Conservation (phyloP, 176 grass and related monocot genomes). For the Cenchrus americanus region DNA sequence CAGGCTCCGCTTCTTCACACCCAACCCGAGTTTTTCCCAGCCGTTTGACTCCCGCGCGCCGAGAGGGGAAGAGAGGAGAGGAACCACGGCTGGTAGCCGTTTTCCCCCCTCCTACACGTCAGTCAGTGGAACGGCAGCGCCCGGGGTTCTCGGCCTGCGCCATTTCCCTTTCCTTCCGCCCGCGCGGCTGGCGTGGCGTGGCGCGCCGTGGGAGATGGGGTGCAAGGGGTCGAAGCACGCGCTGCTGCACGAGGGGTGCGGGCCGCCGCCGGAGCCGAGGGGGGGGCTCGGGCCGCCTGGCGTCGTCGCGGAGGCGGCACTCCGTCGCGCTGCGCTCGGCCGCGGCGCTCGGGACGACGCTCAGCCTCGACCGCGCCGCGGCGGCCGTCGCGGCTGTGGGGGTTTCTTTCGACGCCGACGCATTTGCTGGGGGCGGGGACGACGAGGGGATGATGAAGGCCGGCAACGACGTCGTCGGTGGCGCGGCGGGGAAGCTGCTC, state of each 20-base stretch:
- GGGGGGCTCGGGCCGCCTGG: constrained; percentile 30
- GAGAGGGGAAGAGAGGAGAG: no score
- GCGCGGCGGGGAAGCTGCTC: neutral
- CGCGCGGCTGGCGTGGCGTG: neutral
- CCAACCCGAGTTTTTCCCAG: neutral
- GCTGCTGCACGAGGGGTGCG: constrained; percentile 12
- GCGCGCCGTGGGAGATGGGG: constrained; percentile 55
- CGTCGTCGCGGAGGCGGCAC: neutral
- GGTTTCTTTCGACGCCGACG: constrained; percentile 16
- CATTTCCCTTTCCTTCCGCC: neutral
- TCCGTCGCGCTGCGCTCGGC: constrained; percentile 61
- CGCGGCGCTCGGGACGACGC: constrained; percentile 47
- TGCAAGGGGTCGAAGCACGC: constrained; percentile 80
- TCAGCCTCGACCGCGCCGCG: constrained; percentile 61
- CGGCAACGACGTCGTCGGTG: neutral
- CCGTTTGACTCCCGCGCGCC: constrained; percentile 29
- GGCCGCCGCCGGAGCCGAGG: constrained; percentile 20
- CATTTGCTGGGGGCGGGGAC: neutral
- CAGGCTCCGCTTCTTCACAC: neutral
- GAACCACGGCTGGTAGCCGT: constrained; percentile 9
- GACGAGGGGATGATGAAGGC: constrained; percentile 47
- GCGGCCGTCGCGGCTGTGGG: constrained; percentile 16
- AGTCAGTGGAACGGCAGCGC: neutral
- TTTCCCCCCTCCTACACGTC: neutral
- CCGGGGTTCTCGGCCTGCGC: neutral